Conservation (phyloP, 169 alveolate genomes). For the Plasmodium ovale region DNA sequence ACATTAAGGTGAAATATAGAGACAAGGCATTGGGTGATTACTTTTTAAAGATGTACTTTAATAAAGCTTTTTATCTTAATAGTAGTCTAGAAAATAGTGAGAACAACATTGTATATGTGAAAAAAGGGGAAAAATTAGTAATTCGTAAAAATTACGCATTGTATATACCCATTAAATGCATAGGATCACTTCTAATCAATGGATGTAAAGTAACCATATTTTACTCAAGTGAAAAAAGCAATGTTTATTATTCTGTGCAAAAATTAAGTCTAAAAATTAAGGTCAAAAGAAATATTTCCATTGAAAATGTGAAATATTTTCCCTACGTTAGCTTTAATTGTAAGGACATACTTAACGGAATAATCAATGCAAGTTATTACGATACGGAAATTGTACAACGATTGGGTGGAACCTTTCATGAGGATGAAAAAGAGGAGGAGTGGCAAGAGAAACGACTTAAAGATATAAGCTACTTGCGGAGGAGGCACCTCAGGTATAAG, state of each 20-base stretch:
- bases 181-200: constrained; percentile 55
- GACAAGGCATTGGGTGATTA: constrained; percentile 8
- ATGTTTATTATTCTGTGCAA: constrained; percentile 30
- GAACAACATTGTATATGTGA: neutral
- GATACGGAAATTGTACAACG: neutral
- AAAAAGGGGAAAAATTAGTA: constrained; percentile 1
- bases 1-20: constrained; percentile 31
- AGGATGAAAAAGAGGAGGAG: neutral
- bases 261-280: constrained; percentile 31
- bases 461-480: neutral
- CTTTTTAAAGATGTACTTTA: constrained; percentile 54
- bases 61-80: constrained; percentile 46
- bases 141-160: constrained; percentile 17
- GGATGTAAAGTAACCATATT: constrained; percentile 31
- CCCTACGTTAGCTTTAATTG: constrained; percentile 59
- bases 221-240: constrained; percentile 21
- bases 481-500: neutral
- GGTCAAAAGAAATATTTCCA: constrained; percentile 24
- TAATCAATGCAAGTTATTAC: constrained; percentile 27
- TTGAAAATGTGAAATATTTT: constrained; percentile 35
- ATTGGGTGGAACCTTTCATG: neutral
- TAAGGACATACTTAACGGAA: neutral
- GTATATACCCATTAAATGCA: constrained; percentile 63
- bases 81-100: neutral
- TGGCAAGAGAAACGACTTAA: neutral